Conservation (phyloP, 2,329 filamentous ascomycete species). For the Colletotrichum higginsianum region DNA sequence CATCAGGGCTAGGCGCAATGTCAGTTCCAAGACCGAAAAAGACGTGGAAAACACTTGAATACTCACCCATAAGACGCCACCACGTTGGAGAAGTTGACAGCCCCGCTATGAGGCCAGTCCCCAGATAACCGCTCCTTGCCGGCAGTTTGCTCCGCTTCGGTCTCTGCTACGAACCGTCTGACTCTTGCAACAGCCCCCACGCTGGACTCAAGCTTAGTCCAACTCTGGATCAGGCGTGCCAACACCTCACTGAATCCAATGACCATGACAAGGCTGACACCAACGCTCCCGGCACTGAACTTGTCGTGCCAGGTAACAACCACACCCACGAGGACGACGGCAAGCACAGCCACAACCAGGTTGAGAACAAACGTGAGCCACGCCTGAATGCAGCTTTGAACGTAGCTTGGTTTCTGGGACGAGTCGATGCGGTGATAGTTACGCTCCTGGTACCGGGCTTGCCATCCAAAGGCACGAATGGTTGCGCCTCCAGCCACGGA, state of each 20-base stretch:
- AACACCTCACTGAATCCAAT: constrained; percentile 24
- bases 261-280: constrained; percentile 36
- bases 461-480: constrained; percentile 44
- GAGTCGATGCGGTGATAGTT: background rate
- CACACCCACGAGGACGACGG: constrained; percentile 1
- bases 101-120: constrained; percentile 13
- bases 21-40: no score
- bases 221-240: constrained; percentile 17
- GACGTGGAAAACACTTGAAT: no score
- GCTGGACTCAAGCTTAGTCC: constrained; percentile 45
- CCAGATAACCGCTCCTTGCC: background rate
- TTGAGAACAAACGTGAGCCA: constrained; percentile 28
- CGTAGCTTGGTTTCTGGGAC: constrained; percentile 15
- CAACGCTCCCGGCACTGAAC: constrained; percentile 50
- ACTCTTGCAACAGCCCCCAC: constrained; percentile 25
- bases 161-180: constrained; percentile 10
- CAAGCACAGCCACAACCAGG: constrained; percentile 10
- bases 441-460: constrained; percentile 7
- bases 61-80: constrained; percentile 28
- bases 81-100: constrained; percentile 9
- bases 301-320: constrained; percentile 44
- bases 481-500: constrained; percentile 43
- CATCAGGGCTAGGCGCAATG: background rate
- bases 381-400: constrained; percentile 12
- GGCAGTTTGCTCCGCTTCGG: background rate